These are phyloP conservation scores for Pachysandra terminalis DNA, from an alignment of 164 flowering plant genomes.

Conservation along the genomic window DNA sequence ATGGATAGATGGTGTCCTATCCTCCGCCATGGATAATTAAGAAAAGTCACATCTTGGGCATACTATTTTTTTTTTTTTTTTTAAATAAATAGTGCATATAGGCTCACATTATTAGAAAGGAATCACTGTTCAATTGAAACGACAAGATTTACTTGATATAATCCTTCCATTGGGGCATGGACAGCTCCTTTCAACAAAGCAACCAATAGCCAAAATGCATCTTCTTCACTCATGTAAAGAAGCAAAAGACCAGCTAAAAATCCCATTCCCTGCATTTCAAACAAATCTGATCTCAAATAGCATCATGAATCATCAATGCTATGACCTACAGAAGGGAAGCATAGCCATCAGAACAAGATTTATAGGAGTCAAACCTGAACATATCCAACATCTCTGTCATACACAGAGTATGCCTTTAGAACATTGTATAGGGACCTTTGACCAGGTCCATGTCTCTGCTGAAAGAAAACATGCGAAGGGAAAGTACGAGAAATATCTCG, in stretches of 20 bases:
- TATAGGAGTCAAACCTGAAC: conserved; percentile 65
- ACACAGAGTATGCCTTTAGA: conserved; percentile 96
- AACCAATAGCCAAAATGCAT: conserved; percentile 97
- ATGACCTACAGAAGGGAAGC: background rate
- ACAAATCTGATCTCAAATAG: conserved; percentile 4
- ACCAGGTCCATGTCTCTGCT: conserved; percentile 99
- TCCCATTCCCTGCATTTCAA: conserved; percentile 88
- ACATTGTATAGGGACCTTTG: conserved; percentile 99
- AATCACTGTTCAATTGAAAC: background rate
- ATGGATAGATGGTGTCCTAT: background rate
- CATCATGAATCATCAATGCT: background rate
- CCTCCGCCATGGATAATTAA: background rate
- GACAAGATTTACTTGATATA: conserved; percentile 65
- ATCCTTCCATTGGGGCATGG: conserved; percentile 98
- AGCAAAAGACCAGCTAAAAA: conserved; percentile 92
- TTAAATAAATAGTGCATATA: too few relatives aligned
- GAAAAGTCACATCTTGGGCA: background rate
- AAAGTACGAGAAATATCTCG: conserved; percentile 98
- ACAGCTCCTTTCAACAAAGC: conserved; percentile 96
- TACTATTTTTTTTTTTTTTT: too few relatives aligned
- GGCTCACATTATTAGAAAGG: background rate
- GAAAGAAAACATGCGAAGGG: conserved; percentile 98
- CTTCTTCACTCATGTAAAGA: conserved; percentile 99
- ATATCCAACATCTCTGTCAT: conserved; percentile 96
- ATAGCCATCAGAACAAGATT: background rate